Evolutionary conservation across 2,329 filamentous ascomycete species (phyloP), one percentile per base, ranked within the genome.

Genomic region (Seiridium unicorne): DNA sequence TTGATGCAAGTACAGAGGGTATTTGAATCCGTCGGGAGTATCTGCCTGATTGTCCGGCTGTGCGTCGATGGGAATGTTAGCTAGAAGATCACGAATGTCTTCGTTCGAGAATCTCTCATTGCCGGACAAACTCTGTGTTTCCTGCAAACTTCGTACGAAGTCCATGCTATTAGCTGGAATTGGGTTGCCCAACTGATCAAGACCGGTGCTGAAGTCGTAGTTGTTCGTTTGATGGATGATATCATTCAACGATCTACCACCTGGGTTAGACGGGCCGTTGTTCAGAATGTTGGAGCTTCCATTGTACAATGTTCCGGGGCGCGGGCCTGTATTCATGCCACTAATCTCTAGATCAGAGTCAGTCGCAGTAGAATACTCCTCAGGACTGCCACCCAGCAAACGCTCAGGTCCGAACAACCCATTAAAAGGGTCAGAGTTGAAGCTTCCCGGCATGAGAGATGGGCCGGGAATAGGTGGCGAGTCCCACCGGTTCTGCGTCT

Each of bases 1-100:
- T 70, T 97, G 93, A 68, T 97, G 93, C 51, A 89, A 86, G 76
- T 95, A 92, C 7, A 97, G 79, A 0, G 82, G 78, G 60, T 85
- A 87, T 61, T 80, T 85, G 69, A 97, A 83, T 1, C 82, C 88
- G 47, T 83, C 81, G 0, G 92, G 92, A 35, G 49, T 51, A 84
- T 84, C 46, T 60, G 90, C 86, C 13, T 89, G 83, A 56, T 87
- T 81, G 58, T 88, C 81, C 35, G 81, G 78, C 0, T 83, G 79
- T 10, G 89, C 80, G 5, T 90, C 91, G 0, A 90, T 88, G 31
- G 87, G 82, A 63, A 93, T 93, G 62, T 91, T 92, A 49, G 87
- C 81, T 9, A 94, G 76, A 4, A 94, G 75, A 34, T 87, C 81
- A 63, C 89, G 84, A 59, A 94, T 84, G 67, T 93, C 89, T 61